phyloP scores from a whole-genome alignment of 2,329 filamentous ascomycete genomes.

The Aspergillus sp. region DNA sequence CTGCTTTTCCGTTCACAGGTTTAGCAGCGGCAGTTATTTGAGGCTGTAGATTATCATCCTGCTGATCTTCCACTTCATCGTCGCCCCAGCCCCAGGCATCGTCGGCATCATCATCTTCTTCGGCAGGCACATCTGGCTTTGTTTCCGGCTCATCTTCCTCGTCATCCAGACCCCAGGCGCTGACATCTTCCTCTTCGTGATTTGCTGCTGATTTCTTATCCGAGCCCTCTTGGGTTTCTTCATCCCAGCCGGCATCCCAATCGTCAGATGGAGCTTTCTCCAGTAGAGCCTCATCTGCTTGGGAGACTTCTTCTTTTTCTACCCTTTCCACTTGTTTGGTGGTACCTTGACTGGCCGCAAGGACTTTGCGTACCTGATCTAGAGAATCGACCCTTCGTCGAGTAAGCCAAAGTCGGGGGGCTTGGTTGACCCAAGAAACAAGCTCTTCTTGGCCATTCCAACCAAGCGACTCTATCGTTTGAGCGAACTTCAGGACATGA shows the following conservation, averaged over 20 bases:
- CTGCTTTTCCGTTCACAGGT: slow-evolving; percentile 17
- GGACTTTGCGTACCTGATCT: slow-evolving; percentile 64
- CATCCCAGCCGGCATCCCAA: slow-evolving; percentile 78
- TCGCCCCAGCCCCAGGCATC: slow-evolving; percentile 88
- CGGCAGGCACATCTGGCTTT: slow-evolving; percentile 8
- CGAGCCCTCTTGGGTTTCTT: slow-evolving; percentile 51
- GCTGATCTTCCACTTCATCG: slow-evolving; percentile 45
- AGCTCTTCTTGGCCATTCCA: slow-evolving; percentile 62
- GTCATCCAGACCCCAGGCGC: slow-evolving; percentile 49
- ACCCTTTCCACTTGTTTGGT: slow-evolving; percentile 73
- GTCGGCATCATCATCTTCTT: slow-evolving; percentile 35
- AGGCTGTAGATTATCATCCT: slow-evolving; percentile 16
- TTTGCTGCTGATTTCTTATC: slow-evolving; percentile 10
- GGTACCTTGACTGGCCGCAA: slow-evolving; percentile 62
- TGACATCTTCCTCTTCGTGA: slow-evolving; percentile 39
- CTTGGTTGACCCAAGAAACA: slow-evolving; percentile 73
- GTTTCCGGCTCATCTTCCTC: slow-evolving; percentile 22
- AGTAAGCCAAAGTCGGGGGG: slow-evolving; percentile 77
- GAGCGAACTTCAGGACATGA: slow-evolving; percentile 60
- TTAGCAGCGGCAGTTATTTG: slow-evolving; percentile 12
- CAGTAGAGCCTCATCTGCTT: slow-evolving; percentile 62
- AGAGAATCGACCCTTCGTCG: slow-evolving; percentile 78
- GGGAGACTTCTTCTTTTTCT: slow-evolving; percentile 74
- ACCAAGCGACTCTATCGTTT: slow-evolving; percentile 55
- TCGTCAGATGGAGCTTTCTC: slow-evolving; percentile 53